These are phyloP conservation scores for Cutaneotrichosporon dermatis DNA, from an alignment of 1,284 basidiomycete species.

Conservation along the genomic window DNA sequence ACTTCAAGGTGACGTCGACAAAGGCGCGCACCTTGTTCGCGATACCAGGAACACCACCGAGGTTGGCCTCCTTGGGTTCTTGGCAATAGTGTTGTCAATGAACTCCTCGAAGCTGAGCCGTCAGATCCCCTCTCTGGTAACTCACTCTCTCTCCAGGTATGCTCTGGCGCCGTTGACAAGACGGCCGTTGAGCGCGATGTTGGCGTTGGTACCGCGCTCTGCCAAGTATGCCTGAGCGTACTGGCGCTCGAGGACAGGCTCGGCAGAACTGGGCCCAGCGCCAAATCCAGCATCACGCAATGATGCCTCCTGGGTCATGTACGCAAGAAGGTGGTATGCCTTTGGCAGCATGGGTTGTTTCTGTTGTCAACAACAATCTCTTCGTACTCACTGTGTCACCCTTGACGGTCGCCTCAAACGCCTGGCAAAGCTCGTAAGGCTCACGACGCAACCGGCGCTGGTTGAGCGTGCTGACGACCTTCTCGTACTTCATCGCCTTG, in stretches of 20 bases:
- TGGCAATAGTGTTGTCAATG: constrained; percentile 77
- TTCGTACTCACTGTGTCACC: constrained; percentile 26
- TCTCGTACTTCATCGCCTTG: constrained; percentile 93
- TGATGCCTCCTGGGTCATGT: constrained; percentile 51
- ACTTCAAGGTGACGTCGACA: constrained; percentile 58
- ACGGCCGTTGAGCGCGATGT: constrained; percentile 29
- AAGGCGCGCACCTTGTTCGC: constrained; percentile 86
- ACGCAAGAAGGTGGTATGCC: constrained; percentile 48
- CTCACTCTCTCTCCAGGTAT: constrained; percentile 59
- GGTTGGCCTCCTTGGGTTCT: constrained; percentile 73
- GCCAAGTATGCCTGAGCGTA: constrained; percentile 52
- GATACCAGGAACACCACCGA: constrained; percentile 88
- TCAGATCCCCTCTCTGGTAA: no score
- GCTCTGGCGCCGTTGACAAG: constrained; percentile 38
- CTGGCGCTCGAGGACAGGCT: constrained; percentile 47
- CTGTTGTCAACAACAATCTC: background rate
- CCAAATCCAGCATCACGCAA: constrained; percentile 26
- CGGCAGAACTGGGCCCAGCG: constrained; percentile 4
- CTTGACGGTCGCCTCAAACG: constrained; percentile 35
- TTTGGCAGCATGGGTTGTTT: constrained; percentile 47
- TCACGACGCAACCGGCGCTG: constrained; percentile 35
- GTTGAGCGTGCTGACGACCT: constrained; percentile 62
- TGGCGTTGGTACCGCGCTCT: constrained; percentile 22
- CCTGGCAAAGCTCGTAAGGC: constrained; percentile 34
- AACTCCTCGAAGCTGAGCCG: constrained; percentile 65